Evolutionary conservation across 1,284 basidiomycete genomes (phyloP).

Genomic region (Cutaneotrichosporon sp.): DNA sequence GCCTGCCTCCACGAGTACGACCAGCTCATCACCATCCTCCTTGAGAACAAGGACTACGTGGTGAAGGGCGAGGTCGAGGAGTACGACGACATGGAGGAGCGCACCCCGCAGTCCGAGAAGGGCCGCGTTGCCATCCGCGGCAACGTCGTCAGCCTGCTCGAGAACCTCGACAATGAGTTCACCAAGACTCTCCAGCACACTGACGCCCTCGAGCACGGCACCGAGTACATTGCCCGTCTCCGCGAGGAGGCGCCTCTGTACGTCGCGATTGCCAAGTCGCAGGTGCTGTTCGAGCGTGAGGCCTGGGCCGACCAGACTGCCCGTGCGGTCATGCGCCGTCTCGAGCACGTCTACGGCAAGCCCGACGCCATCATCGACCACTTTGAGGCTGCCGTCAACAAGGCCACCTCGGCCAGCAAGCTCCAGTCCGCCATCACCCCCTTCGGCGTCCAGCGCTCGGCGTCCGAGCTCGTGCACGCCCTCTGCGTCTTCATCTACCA

Average conservation of each 20-base stretch:
- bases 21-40: conserved; percentile 76
- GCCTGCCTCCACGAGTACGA: conserved; percentile 86
- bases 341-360: conserved; percentile 99
- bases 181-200: conserved; percentile 97
- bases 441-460: conserved; percentile 63
- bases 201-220: conserved; percentile 83
- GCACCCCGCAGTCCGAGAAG: conserved; percentile 63
- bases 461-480: conserved; percentile 69
- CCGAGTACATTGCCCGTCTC: conserved; percentile 94
- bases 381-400: conserved; percentile 68
- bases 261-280: conserved; percentile 86
- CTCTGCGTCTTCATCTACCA: conserved; percentile 94
- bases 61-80: conserved; percentile 82
- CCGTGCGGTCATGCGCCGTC: conserved; percentile 87
- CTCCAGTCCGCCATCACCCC: conserved; percentile 64
- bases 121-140: conserved; percentile 66
- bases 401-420: conserved; percentile 56
- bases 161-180: conserved; percentile 98
- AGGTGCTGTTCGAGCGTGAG: conserved; percentile 85
- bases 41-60: conserved; percentile 68
- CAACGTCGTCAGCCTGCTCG: conserved; percentile 90
- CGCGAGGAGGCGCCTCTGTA: conserved; percentile 96
- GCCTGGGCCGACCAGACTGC: conserved; percentile 74
- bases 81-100: conserved; percentile 89
- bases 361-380: conserved; percentile 91